Evolutionary conservation across 495 filamentous ascomycete species (phyloP).

Genomic region (Trichocladium antarcticum): DNA sequence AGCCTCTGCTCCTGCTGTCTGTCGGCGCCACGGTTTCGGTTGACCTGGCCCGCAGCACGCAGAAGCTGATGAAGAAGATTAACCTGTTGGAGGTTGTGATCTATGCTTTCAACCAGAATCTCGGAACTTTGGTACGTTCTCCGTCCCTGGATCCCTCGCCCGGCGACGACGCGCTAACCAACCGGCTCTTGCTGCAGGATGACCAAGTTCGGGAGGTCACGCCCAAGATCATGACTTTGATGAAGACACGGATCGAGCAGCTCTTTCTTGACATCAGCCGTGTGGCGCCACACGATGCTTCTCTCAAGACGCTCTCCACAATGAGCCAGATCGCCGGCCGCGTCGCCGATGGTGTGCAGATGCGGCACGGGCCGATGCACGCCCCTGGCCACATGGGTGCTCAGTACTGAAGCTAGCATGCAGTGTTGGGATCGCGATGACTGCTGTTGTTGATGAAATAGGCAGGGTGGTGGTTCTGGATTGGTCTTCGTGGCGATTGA

Average conservation of each 20-base stretch:
- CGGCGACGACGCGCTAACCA: constrained; percentile 7
- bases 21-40: constrained; percentile 71
- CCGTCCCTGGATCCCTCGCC: background rate
- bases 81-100: constrained; percentile 70
- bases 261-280: constrained; percentile 59
- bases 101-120: constrained; percentile 31
- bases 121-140: constrained; percentile 39
- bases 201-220: constrained; percentile 63
- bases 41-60: constrained; percentile 47
- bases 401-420: background rate
- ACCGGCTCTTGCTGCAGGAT: constrained; percentile 42
- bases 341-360: constrained; percentile 16
- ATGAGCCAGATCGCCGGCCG: constrained; percentile 30
- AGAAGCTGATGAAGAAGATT: constrained; percentile 47
- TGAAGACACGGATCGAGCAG: constrained; percentile 58
- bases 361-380: constrained; percentile 8
- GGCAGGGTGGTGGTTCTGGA: background rate
- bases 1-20: constrained; percentile 68
- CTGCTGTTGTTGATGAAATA: too few species aligned
- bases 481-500: background rate
- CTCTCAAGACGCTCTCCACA: constrained; percentile 52
- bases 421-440: background rate
- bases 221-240: constrained; percentile 58
- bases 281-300: constrained; percentile 47
- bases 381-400: constrained; percentile 6